phyloP scores from a whole-genome alignment of 345 rosid genomes.

The Iberis pinnata region DNA sequence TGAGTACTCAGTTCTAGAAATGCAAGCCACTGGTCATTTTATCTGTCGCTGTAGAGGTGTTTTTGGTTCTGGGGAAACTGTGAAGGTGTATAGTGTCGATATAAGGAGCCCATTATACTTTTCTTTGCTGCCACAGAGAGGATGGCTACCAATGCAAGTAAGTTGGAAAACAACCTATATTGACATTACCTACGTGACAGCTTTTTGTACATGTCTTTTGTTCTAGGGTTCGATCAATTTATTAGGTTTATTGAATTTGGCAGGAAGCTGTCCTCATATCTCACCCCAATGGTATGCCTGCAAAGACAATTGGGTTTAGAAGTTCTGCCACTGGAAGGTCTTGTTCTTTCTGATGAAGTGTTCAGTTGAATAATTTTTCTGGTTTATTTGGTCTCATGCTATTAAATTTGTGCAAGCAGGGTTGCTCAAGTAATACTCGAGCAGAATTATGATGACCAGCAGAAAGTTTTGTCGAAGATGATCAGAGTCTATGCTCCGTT shows the following conservation, averaged over 20 bases:
- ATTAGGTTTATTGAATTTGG: slow-evolving; percentile 16
- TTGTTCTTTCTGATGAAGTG: slow-evolving; percentile 17
- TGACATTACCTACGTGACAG: slow-evolving; percentile 9
- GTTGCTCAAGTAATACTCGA: slow-evolving; percentile 73
- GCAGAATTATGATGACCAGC: slow-evolving; percentile 68
- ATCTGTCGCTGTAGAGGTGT: slow-evolving; percentile 58
- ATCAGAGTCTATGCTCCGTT: slow-evolving; percentile 81
- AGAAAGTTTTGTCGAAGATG: slow-evolving; percentile 42
- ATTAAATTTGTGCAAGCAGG: slow-evolving; percentile 43
- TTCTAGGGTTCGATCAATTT: no score
- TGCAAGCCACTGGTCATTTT: slow-evolving; percentile 57
- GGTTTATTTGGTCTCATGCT: slow-evolving; percentile 24
- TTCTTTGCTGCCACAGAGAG: slow-evolving; percentile 73
- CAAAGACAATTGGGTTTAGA: slow-evolving; percentile 69
- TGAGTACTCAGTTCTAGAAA: slow-evolving; percentile 73
- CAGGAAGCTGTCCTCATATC: slow-evolving; percentile 91
- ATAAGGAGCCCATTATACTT: slow-evolving; percentile 62
- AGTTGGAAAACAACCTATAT: slow-evolving; percentile 21
- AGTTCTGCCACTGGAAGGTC: slow-evolving; percentile 93
- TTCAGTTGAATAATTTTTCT: slow-evolving; percentile 10
- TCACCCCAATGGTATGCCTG: slow-evolving; percentile 64
- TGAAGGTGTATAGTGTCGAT: slow-evolving; percentile 68
- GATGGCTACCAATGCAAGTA: slow-evolving; percentile 82
- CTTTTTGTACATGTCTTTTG: slow-evolving; percentile 11
- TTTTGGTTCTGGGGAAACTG: slow-evolving; percentile 56